Conservation (phyloP, 1,284 basidiomycete species). For the Cryptococcus maquisensis region DNA sequence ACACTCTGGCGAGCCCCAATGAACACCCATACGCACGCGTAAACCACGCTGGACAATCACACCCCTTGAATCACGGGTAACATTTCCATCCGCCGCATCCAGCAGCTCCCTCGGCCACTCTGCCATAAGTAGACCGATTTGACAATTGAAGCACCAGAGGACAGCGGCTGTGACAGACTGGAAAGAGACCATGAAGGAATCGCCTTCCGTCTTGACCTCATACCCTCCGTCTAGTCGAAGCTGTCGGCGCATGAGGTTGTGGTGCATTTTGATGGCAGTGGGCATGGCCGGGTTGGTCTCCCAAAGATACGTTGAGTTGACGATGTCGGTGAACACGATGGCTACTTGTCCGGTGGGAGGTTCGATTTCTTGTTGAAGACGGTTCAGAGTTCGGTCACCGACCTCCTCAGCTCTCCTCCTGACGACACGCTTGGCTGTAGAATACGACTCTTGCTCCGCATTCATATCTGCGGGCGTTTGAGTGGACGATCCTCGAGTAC, state of each 20-base stretch:
- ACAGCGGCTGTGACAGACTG: conserved; percentile 80
- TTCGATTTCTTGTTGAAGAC: conserved; percentile 74
- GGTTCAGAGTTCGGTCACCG: conserved; percentile 53
- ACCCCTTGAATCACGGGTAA: conserved; percentile 66
- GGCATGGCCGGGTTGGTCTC: conserved; percentile 96
- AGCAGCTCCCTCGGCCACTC: conserved; percentile 93
- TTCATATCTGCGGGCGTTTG: conserved; percentile 37
- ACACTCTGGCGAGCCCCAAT: conserved; percentile 86
- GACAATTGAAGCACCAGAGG: conserved; percentile 88
- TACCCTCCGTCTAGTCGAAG: conserved; percentile 91
- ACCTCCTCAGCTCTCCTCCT: conserved; percentile 45
- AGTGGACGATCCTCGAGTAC: conserved; percentile 50
- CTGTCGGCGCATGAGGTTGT: conserved; percentile 78
- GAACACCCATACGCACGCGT: conserved; percentile 96
- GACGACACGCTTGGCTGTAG: conserved; percentile 22
- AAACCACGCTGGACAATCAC: conserved; percentile 79
- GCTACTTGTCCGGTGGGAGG: conserved; percentile 86
- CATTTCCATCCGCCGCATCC: conserved; percentile 86
- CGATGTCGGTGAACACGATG: conserved; percentile 96
- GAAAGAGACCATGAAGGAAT: conserved; percentile 99
- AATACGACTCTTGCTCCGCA: conserved; percentile 8
- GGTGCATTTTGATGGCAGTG: conserved; percentile 89
- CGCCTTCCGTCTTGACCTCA: conserved; percentile 99
- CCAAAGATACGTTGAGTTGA: conserved; percentile 96
- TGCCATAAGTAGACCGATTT: conserved; percentile 76